phyloP scores from a whole-genome alignment of 1,139 yeast genomes.

The Lodderomyces elongisporus region DNA sequence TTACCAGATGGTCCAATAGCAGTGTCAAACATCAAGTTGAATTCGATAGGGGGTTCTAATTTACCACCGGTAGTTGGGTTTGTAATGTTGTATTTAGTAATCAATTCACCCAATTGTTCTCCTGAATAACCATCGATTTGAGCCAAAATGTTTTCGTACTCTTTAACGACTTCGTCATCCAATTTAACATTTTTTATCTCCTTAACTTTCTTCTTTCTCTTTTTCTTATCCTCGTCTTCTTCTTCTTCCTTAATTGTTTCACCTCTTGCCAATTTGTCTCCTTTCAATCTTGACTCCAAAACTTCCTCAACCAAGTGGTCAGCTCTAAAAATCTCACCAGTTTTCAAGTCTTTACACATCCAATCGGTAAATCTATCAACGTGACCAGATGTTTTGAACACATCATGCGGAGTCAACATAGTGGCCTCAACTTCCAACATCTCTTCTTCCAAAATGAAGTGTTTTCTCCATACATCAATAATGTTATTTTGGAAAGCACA shows the following conservation, averaged over 20 bases:
- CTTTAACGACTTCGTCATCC: constrained; percentile 71
- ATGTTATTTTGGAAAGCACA: constrained; percentile 97
- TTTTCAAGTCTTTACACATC: constrained; percentile 95
- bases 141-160: constrained; percentile 83
- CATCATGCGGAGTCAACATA: constrained; percentile 96
- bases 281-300: constrained; percentile 89
- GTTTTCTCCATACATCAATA: constrained; percentile 95
- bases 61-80: constrained; percentile 88
- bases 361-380: constrained; percentile 98
- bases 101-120: constrained; percentile 82
- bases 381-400: constrained; percentile 96
- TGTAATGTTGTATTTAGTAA: constrained; percentile 72
- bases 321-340: constrained; percentile 98
- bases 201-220: constrained; percentile 96
- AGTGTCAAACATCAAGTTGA: constrained; percentile 98
- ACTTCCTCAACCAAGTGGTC: constrained; percentile 98
- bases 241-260: constrained; percentile 49
- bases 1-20: constrained; percentile 99
- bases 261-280: constrained; percentile 95
- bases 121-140: constrained; percentile 96
- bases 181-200: constrained; percentile 85
- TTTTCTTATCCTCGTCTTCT: constrained; percentile 70
- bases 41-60: constrained; percentile 86
- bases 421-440: constrained; percentile 99
- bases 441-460: constrained; percentile 94